Conservation (phyloP, 2,329 filamentous ascomycete genomes). For the Aaosphaeria pasadenensis region DNA sequence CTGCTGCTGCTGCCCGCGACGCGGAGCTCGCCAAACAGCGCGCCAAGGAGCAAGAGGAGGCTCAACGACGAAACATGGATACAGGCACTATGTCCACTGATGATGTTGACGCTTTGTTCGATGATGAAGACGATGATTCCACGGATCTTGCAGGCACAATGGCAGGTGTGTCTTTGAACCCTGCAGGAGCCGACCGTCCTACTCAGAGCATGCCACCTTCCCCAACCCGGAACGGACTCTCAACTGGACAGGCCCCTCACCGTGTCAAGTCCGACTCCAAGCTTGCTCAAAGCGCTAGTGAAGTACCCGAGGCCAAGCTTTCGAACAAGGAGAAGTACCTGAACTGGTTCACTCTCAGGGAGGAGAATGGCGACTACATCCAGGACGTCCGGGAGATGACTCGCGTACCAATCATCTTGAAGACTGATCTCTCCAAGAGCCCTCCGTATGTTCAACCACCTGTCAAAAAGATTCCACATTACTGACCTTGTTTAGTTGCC, state of each 20-base stretch:
- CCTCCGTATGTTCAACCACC: conserved; percentile 76
- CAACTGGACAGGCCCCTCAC: conserved; percentile 67
- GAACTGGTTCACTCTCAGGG: conserved; percentile 81
- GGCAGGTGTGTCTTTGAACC: conserved; percentile 80
- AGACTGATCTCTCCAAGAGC: conserved; percentile 98
- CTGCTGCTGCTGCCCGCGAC: conserved; percentile 72
- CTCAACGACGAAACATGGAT: conserved; percentile 87
- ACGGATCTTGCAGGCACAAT: conserved; percentile 89
- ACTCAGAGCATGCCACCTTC: conserved; percentile 95
- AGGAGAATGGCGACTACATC: conserved; percentile 93
- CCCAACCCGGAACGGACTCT: conserved; percentile 71
- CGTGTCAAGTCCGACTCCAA: conserved; percentile 94
- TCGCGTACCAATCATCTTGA: conserved; percentile 92
- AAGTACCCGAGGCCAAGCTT: conserved; percentile 74
- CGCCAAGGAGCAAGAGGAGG: conserved; percentile 85
- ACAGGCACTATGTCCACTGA: conserved; percentile 92
- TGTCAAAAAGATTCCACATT: conserved; percentile 9
- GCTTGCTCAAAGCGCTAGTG: conserved; percentile 64
- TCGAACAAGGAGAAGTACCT: conserved; percentile 96
- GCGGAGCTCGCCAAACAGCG: conserved; percentile 78
- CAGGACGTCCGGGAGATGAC: conserved; percentile 99
- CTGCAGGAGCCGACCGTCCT: conserved; percentile 66
- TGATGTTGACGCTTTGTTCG: conserved; percentile 92
- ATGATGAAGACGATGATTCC: conserved; percentile 77
- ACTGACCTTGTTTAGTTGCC: conserved; percentile 53